Percentiles rank a stretch among this genome's conserved stretches.
phyloP scores from a whole-genome alignment of 805 yeast genomes.

The Candida arabinofermentans region DNA sequence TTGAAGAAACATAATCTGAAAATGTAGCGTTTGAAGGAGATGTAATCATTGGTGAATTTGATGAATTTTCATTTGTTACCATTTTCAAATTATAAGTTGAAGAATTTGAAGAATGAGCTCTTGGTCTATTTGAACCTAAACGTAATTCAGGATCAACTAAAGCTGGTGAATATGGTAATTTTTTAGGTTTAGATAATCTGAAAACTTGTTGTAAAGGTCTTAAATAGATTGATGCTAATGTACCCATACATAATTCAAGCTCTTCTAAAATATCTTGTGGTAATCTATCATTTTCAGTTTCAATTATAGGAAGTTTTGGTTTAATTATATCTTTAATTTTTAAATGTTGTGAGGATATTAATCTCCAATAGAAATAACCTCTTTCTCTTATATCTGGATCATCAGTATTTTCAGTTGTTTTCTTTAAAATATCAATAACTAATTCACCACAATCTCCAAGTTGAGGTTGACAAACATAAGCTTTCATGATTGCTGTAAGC shows the following conservation, averaged over 20 bases:
- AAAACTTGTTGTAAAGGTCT: slow-evolving; percentile 83
- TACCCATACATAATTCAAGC: slow-evolving; percentile 74
- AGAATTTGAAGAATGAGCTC: background rate
- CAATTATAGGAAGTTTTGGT: slow-evolving; percentile 58
- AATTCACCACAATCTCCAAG: slow-evolving; percentile 43
- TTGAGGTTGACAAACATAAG: slow-evolving; percentile 53
- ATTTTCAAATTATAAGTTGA: background rate
- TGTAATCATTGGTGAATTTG: background rate
- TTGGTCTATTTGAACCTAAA: too few species aligned
- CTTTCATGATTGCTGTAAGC: slow-evolving; percentile 70
- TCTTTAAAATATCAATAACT: slow-evolving; percentile 55
- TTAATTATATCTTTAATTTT: slow-evolving; percentile 49
- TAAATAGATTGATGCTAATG: slow-evolving; percentile 77
- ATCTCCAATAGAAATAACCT: slow-evolving; percentile 82
- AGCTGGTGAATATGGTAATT: slow-evolving; percentile 48
- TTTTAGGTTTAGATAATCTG: slow-evolving; percentile 52
- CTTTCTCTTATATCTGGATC: slow-evolving; percentile 87
- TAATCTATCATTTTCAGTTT: slow-evolving; percentile 62
- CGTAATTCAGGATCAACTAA: slow-evolving; percentile 19
- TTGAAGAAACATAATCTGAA: background rate
- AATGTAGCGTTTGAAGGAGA: background rate
- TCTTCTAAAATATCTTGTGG: slow-evolving; percentile 75
- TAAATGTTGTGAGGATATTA: slow-evolving; percentile 50
- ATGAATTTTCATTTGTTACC: background rate
- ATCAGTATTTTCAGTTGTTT: slow-evolving; percentile 68